Evolutionary conservation across 225 moss, liverwort and hornwort genomes (phyloP), one percentile per base, ranked within the genome.

Genomic region (Anthoceros angustus): DNA sequence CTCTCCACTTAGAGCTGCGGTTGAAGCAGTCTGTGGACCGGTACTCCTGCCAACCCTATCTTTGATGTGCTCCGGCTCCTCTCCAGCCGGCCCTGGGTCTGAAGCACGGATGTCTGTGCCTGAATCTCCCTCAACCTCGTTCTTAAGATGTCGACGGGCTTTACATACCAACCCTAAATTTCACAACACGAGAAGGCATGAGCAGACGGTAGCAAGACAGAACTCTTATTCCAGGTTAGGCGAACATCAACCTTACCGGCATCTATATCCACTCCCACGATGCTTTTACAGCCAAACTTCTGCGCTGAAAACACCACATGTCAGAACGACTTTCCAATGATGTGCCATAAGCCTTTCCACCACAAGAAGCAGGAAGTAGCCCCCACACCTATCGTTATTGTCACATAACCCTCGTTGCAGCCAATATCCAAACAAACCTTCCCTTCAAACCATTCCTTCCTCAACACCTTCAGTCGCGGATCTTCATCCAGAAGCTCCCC

Each of bases 251-350:
- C 62, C 84, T 42, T 68, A 92, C 98, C 86, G 67, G 73, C 69
- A 66, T 98, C 98, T 25, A 98, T 86, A 68, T 98, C 98, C 32
- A 98, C 42, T 62, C 98, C 98, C 63, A 86, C 75, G 70, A 98
- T 92, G 64, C 87, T 89, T 66, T 75, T 83, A 43, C 89, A 86
- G 15, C 72, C 67, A 68, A 74, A 98, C 78, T 83, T 89, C 81
- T 86, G 82, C 65, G 81, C 98, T 98, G 87, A 39, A 67, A 48
- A 61, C 39, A 71, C 70, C 38, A 16, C 32, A 32, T 32, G n/a
- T 32, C 32, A 32, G 32, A 32, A 32, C 32, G 32, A 32, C 32
- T 1, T 32, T 32, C 32, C 32, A 32, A 32, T 1, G 32, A 32
- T 4, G 32, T 9, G 49, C 42, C 23, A 25, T 12, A 12, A 12